Base-by-base conservation (phyloP, 306 rosid genomes). In the Begonia fuchsioides region DNA sequence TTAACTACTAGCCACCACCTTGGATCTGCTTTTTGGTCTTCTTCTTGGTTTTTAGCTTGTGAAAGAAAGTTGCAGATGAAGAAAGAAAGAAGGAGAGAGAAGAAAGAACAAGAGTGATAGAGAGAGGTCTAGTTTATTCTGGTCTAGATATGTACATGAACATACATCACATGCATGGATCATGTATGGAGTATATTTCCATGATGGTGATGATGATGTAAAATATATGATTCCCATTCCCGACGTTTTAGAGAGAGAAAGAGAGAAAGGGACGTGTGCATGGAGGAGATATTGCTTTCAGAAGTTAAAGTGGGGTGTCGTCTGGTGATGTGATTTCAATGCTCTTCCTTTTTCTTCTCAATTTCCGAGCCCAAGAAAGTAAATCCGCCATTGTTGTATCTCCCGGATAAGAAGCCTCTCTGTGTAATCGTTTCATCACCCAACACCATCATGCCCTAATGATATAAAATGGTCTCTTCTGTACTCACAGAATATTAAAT, bases 241-340 rank as follows among this genome's bases (percentile, higher is more conserved):
- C 93, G 56, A 40, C n/a, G 14, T 10, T 11, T 41, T n/a, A n/a
- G 45, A n/a, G 45, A 41, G 45, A 41, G 14, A n/a, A 41, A 41
- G 45, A 41, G 7, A 41, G 45, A 41, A 41, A 41, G 14, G 12
- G 45, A 41, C 45, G 12, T 11, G 12, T 10, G n/a, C 12, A 10
- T 41, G 45, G 13, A n/a, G 14, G 45, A 41, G 45, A 41, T 41
- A n/a, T 41, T 41, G 14, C 45, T 41, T 41, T 41, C 45, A 41
- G 45, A 41, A n/a, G 12, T 41, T 10, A n/a, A n/a, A 41, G 45
- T 3, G n/a, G 77, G 17, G 54, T 18, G 64, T 43, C 78, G 87
- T 80, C 86, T 74, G 68, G 62, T 49, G 76, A 61, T 75, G 73
- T 65, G 79, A 48, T 66, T 64, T 55, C 61, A 18, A 47, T 57